These are phyloP conservation scores for Fusarium buharicum DNA, from an alignment of 2,329 filamentous ascomycete genomes.

Conservation along the genomic window DNA sequence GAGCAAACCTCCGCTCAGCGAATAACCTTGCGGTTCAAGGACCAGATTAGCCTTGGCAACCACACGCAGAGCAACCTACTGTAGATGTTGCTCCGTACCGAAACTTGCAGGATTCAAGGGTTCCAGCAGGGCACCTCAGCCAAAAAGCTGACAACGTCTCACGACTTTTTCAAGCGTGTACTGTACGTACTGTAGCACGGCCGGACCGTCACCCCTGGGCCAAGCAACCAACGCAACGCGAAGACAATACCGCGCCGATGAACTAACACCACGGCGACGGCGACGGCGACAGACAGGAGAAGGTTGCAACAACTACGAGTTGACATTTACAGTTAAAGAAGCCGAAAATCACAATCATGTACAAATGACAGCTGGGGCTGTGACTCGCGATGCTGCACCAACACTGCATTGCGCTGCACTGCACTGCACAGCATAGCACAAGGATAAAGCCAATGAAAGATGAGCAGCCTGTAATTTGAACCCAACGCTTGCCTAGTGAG, in stretches of 20 bases:
- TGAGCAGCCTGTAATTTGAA: constrained; percentile 12
- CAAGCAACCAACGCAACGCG: constrained; percentile 33
- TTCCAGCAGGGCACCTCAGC: constrained; percentile 26
- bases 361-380: constrained; percentile 24
- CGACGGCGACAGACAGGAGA: too few species aligned
- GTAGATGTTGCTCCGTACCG: constrained; percentile 21
- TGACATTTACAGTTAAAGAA: constrained; percentile 32
- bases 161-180: constrained; percentile 22
- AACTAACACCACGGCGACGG: constrained; percentile 22
- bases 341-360: constrained; percentile 34
- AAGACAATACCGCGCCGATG: constrained; percentile 25
- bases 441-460: constrained; percentile 18
- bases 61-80: constrained; percentile 20
- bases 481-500: constrained; percentile 22
- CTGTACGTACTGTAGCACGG: constrained; percentile 29
- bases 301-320: background rate
- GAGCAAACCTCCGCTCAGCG: constrained; percentile 9
- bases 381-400: background rate
- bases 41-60: constrained; percentile 12
- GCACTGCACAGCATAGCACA: constrained; percentile 17
- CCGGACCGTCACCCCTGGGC: constrained; percentile 39
- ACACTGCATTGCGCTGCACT: constrained; percentile 1
- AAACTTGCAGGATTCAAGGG: constrained; percentile 23
- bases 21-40: constrained; percentile 18
- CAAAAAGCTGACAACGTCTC: constrained; percentile 41